These are phyloP conservation scores for Exobasidium rhododendri DNA, from an alignment of 1,284 basidiomycete species.

Conservation along the genomic window DNA sequence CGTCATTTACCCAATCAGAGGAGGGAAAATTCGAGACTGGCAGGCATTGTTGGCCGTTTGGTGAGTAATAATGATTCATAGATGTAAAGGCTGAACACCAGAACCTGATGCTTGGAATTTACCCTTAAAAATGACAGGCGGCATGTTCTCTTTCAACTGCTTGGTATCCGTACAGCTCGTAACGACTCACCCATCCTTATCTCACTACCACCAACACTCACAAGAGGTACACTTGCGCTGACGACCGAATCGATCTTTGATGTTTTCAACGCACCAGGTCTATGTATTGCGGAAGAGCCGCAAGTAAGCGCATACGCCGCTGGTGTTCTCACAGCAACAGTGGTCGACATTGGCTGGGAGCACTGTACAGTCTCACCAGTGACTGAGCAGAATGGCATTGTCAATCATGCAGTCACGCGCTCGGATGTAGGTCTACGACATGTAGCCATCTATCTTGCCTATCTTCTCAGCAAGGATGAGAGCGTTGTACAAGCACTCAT, in stretches of 20 bases:
- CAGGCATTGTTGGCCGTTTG: conserved; percentile 86
- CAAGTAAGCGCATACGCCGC: conserved; percentile 79
- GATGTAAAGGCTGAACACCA: not conserved
- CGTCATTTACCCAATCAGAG: conserved; percentile 79
- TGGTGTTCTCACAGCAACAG: conserved; percentile 72
- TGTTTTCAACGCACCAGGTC: conserved; percentile 84
- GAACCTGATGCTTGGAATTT: conserved; percentile 1
- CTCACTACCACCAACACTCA: conserved; percentile 66
- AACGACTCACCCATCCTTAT: conserved; percentile 84
- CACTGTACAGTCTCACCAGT: conserved; percentile 75
- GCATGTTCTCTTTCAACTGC: conserved; percentile 72
- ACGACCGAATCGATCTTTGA: conserved; percentile 89
- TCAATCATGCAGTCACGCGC: conserved; percentile 33
- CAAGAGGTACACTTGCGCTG: conserved; percentile 70
- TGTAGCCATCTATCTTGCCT: conserved; percentile 47
- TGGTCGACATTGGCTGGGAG: conserved; percentile 78
- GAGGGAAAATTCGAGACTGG: conserved; percentile 75
- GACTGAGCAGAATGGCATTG: conserved; percentile 66
- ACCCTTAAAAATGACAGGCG: conserved; percentile 66
- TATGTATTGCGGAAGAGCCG: conserved; percentile 78
- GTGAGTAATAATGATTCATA: conserved; percentile 61
- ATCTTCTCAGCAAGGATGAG: conserved; percentile 42
- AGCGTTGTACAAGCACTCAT: conserved; percentile 38
- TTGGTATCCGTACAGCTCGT: conserved; percentile 74
- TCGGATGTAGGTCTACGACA: conserved; percentile 40